Evolutionary conservation across 805 yeast species (phyloP), one percentile per base, ranked within the genome.

Genomic region (Candida taoyuanica): DNA sequence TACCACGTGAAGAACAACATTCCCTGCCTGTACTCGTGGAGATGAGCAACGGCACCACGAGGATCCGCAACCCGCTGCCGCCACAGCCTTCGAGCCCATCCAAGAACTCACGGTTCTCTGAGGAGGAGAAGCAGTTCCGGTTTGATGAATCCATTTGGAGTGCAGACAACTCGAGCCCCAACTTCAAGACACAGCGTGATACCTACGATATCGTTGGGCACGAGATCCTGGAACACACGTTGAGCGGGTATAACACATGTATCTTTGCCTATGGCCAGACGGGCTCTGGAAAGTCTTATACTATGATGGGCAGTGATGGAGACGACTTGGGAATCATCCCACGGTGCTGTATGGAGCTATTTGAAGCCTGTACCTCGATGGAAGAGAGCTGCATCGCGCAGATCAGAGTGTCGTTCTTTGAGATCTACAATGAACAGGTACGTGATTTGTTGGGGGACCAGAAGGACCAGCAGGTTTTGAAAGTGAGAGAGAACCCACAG

Each of bases 181-280:
- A 64, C 21, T 72, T 57, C 52, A 68, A 68, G 1, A 62, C 69
- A 28, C 89, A 85, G 53, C 31, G 51, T 6, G 56, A 56, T 2
- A 71, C 82, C 4, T 85, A 80, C 50, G 53, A 60, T 3, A 56
- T 62, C 11, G 65, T 78, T 14, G 94, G 89, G 1, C 65, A 67
- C 9, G 79, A 76, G 29, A 64, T 81, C 40, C 60, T 85, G 7
- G 68, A 72, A 19, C 86, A 78, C 64, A 68, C 85, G 4, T 56
- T 83, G 36, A 74, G 73, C 46, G 95, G 95, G 0, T 78, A 70
- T 56, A 80, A 82, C 46, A 81, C 84, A 2, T 81, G 86, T 53
- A 77, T 82, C 1, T 76, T 81, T 57, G 87, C 88, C 1, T 81
- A 82, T 50, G 89, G 88, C 5, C 95, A 86, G 56, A 86, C 95